These are phyloP conservation scores for Lodderomyces metapsilosis DNA, from an alignment of 1,139 yeast genomes.

Conservation along the genomic window DNA sequence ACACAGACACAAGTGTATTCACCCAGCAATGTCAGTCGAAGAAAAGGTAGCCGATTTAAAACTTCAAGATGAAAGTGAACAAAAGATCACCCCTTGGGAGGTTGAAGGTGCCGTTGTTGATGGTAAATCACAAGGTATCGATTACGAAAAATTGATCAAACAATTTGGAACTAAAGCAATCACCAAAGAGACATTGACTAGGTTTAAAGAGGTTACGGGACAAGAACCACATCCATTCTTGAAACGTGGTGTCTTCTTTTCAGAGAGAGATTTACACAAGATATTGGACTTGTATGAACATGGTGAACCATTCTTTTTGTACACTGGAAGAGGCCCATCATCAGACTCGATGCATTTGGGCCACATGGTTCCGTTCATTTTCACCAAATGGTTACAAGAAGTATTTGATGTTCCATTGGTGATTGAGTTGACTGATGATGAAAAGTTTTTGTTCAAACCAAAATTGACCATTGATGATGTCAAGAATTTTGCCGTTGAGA, in stretches of 20 bases:
- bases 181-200: constrained; percentile 63
- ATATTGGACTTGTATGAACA: constrained; percentile 89
- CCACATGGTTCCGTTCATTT: constrained; percentile 92
- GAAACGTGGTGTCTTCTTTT: constrained; percentile 89
- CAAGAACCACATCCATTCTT: constrained; percentile 89
- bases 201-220: constrained; percentile 84
- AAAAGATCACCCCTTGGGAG: constrained; percentile 94
- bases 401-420: constrained; percentile 97
- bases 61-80: constrained; percentile 43
- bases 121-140: constrained; percentile 85
- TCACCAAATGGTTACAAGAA: constrained; percentile 97
- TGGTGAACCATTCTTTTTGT: constrained; percentile 91
- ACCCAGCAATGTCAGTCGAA: constrained; percentile 17
- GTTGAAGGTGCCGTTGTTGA: constrained; percentile 98
- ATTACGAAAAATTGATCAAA: constrained; percentile 80
- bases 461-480: constrained; percentile 88
- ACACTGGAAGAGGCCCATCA: constrained; percentile 98
- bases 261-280: constrained; percentile 80
- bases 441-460: constrained; percentile 91
- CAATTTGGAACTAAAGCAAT: constrained; percentile 87
- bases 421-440: constrained; percentile 95
- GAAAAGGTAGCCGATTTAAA: constrained; percentile 25
- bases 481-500: constrained; percentile 70
- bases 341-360: constrained; percentile 96
- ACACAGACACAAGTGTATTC: neutral